Base-by-base conservation (phyloP, 768 basidiomycete species). In the Xerocomellus chrysenteron region DNA sequence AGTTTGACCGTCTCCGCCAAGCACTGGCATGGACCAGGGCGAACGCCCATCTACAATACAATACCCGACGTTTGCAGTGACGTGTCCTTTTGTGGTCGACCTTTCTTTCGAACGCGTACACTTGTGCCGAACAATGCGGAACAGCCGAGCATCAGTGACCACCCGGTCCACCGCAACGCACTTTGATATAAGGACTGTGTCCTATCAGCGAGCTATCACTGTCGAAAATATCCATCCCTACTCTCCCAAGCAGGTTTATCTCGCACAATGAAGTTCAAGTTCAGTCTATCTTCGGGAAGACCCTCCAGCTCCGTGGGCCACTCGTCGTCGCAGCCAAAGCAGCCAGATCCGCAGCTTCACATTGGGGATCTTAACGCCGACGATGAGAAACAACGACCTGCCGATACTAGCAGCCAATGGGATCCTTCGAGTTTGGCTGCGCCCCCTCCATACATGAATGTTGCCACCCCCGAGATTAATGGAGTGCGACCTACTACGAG, bases 371-470 rank as follows among this genome's bases (percentile, higher is more conserved):
- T 44, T 8, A 47, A 42, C 26, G 11, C 30, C 45, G 54, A 52
- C 21, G n/a, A 33, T 1, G 43, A 50, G 50, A 62, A 47, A 43
- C 54, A 44, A 1, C 52, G 24, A 32, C 12, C 28, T 45, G 42
- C 47, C 14, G 9, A 57, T 21, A 32, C 30, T 37, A 42, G 39
- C 21, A 36, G 17, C 44, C 39, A 55, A 21, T 57, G 50, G 56
- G 17, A n/a, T 28, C 6, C 43, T 7, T 7, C 28, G 7, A 28
- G 5, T 14, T 58, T 35, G 54, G 58, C 49, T 12, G 55, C 50
- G 4, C 69, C 67, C 3, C 71, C 69, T 19, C 71, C 69, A 30
- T 71, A 73, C 28, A 35, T 59, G 49, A 52, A 51, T 14, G 52
- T 42, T 21, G 47, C 39, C 13, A n/a, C 49, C 11, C n/a, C 47